Evolutionary conservation across 441 rosid species (phyloP), one percentile per base, ranked within the genome.

Genomic region (Erodium texanum): DNA sequence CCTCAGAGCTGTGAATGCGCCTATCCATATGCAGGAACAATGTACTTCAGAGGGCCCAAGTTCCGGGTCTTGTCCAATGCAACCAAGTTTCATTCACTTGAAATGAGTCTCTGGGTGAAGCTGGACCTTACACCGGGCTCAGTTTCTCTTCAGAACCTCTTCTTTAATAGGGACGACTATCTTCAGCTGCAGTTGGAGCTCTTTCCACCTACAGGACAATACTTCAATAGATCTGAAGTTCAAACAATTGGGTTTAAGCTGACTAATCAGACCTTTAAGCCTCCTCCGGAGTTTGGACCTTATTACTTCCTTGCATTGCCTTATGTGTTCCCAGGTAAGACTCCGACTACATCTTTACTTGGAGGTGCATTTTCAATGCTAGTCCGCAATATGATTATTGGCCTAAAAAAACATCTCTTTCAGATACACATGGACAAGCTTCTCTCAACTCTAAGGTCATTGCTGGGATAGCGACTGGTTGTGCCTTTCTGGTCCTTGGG

Each of bases 1-100:
- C 98, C 99, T 75, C 99, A 91, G 74, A 94, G 96, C 76, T 92
- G 99, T 71, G 91, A 92, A 80, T 94, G 99, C 24, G 86, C 90
- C 10, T 86, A 86, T 76, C 99, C 99, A 58, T 92, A 83, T 27
- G 87, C 87, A 83, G 99, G 99, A 50, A 92, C 89, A 45, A 64
- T 94, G 62, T 88, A 91, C 73, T 94, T 92, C 80, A 74, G 94
- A 79, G 97, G 83, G 19, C 91, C 97, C 24, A 76, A 76, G 76
- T 94, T 94, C 83, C 84, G 91, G 82, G 96, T 86, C 63, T 54
- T 89, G 54, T 78, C 94, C 34, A 87, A 81, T 75, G 88, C 68
- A 58, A 84, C 80, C 62, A 15, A 78, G 72, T 91, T 92, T 73
- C 96, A 92, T 76, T 77, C 87, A 6, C 82, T 91, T 3, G 97